These are phyloP conservation scores for Botrytis deweyae DNA, from an alignment of 2,329 filamentous ascomycete species.

Conservation along the genomic window DNA sequence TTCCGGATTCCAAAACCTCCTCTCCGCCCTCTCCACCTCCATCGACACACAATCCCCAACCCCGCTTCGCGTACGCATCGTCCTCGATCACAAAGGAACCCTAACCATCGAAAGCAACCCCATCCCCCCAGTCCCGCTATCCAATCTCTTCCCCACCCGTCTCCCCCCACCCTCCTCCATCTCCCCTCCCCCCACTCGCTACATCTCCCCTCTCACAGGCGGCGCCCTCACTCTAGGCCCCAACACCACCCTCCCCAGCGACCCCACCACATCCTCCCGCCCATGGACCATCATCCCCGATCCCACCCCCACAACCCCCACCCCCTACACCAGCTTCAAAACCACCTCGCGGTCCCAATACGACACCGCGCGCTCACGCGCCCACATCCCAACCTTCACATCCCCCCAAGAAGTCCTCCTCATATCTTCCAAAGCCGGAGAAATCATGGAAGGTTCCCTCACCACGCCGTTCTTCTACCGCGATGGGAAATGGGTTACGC, in stretches of 20 bases:
- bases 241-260: slow-evolving; percentile 31
- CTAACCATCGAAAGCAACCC: slow-evolving; percentile 46
- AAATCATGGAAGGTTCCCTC: slow-evolving; percentile 82
- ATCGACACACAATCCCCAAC: slow-evolving; percentile 35
- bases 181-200: slow-evolving; percentile 1
- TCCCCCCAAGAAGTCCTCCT: slow-evolving; percentile 69
- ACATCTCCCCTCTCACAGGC: slow-evolving; percentile 36
- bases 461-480: slow-evolving; percentile 83
- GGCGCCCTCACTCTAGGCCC: slow-evolving; percentile 32
- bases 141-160: slow-evolving; percentile 56
- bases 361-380: slow-evolving; percentile 63
- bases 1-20: slow-evolving; percentile 47
- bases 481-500: slow-evolving; percentile 74
- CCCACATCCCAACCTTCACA: slow-evolving; percentile 46
- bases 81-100: slow-evolving; percentile 51
- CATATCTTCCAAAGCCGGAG: slow-evolving; percentile 56
- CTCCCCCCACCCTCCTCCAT: slow-evolving; percentile 49
- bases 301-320: slow-evolving; percentile 50
- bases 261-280: slow-evolving; percentile 28
- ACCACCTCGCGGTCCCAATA: slow-evolving; percentile 76
- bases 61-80: slow-evolving; percentile 54
- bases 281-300: slow-evolving; percentile 19
- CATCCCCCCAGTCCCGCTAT: slow-evolving; percentile 44
- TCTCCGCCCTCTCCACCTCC: slow-evolving; percentile 41
- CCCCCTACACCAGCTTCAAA: slow-evolving; percentile 75